Conservation (phyloP, 2,329 filamentous ascomycete genomes). For the Epichloe coenophiala region DNA sequence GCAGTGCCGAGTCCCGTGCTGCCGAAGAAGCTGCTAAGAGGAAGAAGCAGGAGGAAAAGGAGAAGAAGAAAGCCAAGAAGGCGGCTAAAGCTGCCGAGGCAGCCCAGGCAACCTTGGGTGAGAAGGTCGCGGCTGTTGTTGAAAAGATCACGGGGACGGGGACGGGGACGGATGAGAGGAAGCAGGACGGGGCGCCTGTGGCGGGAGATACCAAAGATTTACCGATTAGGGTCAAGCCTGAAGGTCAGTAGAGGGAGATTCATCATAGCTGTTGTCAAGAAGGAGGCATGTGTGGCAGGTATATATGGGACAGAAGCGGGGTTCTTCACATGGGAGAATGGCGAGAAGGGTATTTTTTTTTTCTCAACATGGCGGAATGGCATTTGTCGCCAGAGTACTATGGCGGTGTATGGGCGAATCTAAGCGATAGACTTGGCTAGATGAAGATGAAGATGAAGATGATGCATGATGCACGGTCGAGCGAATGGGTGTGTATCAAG, state of each 20-base stretch:
- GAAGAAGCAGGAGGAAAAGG: constrained; percentile 37
- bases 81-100: constrained; percentile 24
- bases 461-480: no score
- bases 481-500: no score
- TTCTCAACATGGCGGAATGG: neutral
- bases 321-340: neutral
- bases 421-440: neutral
- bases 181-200: constrained; percentile 9
- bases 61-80: constrained; percentile 21
- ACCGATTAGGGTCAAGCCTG: constrained; percentile 11
- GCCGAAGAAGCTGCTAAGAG: constrained; percentile 38
- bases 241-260: neutral
- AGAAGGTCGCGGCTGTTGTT: constrained; percentile 2
- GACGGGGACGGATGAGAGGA: constrained; percentile 1
- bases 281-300: neutral
- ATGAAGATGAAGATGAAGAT: neutral
- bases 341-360: neutral
- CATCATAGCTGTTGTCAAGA: no score
- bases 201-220: constrained; percentile 11
- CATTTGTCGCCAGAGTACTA: neutral
- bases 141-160: neutral
- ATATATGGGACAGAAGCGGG: neutral
- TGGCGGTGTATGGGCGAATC: neutral
- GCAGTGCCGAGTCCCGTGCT: constrained; percentile 32
- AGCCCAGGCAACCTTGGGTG: constrained; percentile 9